These are phyloP conservation scores for Fusarium palustre DNA, from an alignment of 2,329 filamentous ascomycete genomes.

Conservation along the genomic window DNA sequence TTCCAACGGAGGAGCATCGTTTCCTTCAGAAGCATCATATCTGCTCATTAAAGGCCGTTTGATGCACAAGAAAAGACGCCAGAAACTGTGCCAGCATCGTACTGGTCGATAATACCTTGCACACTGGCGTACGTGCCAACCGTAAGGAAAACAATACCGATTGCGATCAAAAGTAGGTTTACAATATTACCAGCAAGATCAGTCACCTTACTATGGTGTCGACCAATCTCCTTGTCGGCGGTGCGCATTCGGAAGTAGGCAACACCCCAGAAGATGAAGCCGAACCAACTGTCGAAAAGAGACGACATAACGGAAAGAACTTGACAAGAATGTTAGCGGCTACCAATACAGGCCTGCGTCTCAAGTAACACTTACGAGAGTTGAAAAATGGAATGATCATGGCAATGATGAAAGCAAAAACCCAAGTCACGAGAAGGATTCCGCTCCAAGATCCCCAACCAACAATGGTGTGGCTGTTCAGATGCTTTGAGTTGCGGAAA, in stretches of 20 bases:
- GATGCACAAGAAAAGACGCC: conserved; percentile 79
- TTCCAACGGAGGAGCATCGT: not conserved
- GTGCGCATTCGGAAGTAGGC: conserved; percentile 82
- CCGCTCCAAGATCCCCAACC: conserved; percentile 84
- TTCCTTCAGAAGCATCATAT: not conserved
- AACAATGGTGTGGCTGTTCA: conserved; percentile 81
- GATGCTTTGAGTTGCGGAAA: conserved; percentile 82
- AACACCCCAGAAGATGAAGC: conserved; percentile 94
- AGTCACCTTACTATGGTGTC: conserved; percentile 61
- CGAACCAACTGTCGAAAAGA: conserved; percentile 92
- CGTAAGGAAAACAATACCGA: conserved; percentile 83
- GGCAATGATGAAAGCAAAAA: conserved; percentile 91
- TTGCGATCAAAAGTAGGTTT: conserved; percentile 78
- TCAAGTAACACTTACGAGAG: conserved; percentile 63
- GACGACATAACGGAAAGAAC: conserved; percentile 83
- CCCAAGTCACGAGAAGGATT: conserved; percentile 78
- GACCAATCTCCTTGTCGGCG: conserved; percentile 68
- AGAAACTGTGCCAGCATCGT: conserved; percentile 71
- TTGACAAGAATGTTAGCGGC: conserved; percentile 45
- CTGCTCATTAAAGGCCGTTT: conserved; percentile 67
- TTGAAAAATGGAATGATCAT: conserved; percentile 95
- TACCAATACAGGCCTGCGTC: fast-evolving
- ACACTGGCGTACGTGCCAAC: conserved; percentile 85
- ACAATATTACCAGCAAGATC: conserved; percentile 68
- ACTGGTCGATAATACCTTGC: conserved; percentile 80